These are phyloP conservation scores for Podospora pseudoanserina DNA, from an alignment of 495 filamentous ascomycete species.

Conservation along the genomic window DNA sequence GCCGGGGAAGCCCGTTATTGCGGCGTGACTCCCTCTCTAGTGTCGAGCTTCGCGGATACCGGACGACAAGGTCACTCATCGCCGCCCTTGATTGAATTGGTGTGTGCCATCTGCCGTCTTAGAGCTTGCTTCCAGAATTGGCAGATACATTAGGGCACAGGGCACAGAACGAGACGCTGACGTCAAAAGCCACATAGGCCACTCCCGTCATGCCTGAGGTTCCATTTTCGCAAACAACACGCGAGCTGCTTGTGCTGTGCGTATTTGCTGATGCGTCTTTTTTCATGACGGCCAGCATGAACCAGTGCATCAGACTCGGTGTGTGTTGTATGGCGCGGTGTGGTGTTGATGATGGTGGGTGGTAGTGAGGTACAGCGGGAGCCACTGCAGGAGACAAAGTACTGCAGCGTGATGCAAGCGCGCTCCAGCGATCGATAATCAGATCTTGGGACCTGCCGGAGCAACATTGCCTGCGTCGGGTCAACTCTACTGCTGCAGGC, in stretches of 20 bases:
- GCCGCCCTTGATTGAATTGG: slow-evolving; percentile 2
- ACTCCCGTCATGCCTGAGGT: not conserved
- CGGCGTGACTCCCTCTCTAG: slow-evolving; percentile 21
- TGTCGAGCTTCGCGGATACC: not conserved
- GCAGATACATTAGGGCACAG: not conserved
- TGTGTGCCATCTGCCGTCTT: slow-evolving; percentile 12
- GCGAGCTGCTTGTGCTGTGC: not conserved
- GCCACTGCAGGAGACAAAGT: not conserved
- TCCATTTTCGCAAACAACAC: not conserved
- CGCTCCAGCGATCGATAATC: slow-evolving; percentile 3
- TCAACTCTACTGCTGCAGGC: slow-evolving; percentile 17
- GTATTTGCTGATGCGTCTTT: not conserved
- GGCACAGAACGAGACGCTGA: slow-evolving; percentile 15
- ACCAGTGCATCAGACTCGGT: not conserved
- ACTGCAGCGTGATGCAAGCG: slow-evolving; percentile 5
- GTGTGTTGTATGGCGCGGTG: not conserved
- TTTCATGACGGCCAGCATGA: not conserved
- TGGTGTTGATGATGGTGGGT: not conserved
- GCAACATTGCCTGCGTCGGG: slow-evolving; percentile 7
- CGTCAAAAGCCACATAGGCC: slow-evolving; percentile 13
- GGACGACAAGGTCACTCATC: slow-evolving; percentile 6
- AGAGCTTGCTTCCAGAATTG: slow-evolving; percentile 15
- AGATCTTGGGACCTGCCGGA: slow-evolving; percentile 11
- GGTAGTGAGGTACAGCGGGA: not conserved
- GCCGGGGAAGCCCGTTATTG: slow-evolving; percentile 16